Base-by-base conservation (phyloP, 371 early-diverging fungal species). In the Actinomortierella ambigua region DNA sequence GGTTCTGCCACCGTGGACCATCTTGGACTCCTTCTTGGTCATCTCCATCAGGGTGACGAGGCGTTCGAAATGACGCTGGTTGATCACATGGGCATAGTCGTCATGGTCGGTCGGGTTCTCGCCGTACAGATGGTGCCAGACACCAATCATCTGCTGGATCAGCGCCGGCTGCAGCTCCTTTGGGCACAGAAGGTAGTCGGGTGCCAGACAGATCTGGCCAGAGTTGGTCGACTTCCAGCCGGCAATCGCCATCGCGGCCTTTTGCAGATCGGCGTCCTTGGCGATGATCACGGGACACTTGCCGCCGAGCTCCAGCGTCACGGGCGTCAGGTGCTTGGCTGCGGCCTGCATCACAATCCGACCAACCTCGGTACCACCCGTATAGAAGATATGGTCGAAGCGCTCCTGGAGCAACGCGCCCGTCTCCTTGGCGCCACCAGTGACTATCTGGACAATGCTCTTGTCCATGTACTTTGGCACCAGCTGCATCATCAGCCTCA, bases 331-430 rank as follows among this genome's bases (percentile, higher is more conserved):
- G 57, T 88, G 68, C 68, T 92, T 85, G 41, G 91, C 84, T 13
- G 94, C 95, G 6, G 93, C 93, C 23, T 57, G 59, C 82, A 89
- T 88, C 41, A 94, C 81, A 27, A 95, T 82, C 61, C 82, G 85
- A 54, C 90, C 97, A 17, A 97, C 93, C 4, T 50, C 41, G 18
- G 85, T 81, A 59, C 82, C 86, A 56, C 97, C 97, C 11, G 97
- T 97, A 77, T 92, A 97, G 52, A 93, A 90, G 76, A 93, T 93
- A 73, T 93, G 91, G 71, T 95, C 93, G 55, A 90, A 94, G 50
- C 78, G 77, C 29, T 90, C 73, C 47, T 82, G 75, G 23, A 97
- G 82, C 58, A 97, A 76, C 9, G 56, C 80, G 1, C 93, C 88
- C 5, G 95, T 87, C 77, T 95, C 90, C 5, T 83, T 79, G 7